phyloP scores from a whole-genome alignment of 345 rosid genomes.

The Salix arbutifolia region DNA sequence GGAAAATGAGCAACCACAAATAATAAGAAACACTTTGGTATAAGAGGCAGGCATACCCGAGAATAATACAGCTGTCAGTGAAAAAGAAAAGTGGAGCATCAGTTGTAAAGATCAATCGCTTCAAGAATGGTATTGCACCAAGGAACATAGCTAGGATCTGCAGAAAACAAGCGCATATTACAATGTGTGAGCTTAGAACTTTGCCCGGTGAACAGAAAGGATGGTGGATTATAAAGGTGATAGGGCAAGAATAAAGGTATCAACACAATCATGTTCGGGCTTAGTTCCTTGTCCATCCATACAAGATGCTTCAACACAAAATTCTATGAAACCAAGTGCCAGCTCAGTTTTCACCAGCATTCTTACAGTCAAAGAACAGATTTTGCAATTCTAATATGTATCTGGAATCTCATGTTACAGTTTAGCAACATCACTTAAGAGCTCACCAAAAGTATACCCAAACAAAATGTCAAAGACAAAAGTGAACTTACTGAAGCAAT shows the following conservation, averaged over 20 bases:
- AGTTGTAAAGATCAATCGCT: conserved; percentile 68
- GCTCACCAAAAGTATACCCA: neutral
- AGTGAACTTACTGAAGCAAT: conserved; percentile 78
- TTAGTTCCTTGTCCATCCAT: neutral
- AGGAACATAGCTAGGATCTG: conserved; percentile 89
- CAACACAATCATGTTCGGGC: neutral
- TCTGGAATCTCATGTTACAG: neutral
- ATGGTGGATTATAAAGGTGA: neutral
- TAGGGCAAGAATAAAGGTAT: neutral
- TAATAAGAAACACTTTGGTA: neutral
- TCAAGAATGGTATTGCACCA: conserved; percentile 69
- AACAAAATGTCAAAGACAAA: neutral
- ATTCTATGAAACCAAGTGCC: neutral
- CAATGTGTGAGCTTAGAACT: neutral
- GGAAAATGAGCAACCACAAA: neutral
- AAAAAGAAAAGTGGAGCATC: conserved; percentile 95
- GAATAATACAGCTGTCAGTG: conserved; percentile 94
- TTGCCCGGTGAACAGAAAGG: neutral
- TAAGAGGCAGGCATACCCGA: conserved; percentile 56
- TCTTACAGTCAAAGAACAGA: neutral
- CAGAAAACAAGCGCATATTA: conserved; percentile 8
- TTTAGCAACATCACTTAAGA: neutral
- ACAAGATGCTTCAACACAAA: neutral
- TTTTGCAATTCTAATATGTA: neutral
- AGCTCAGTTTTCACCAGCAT: neutral